Evolutionary conservation across 2,329 filamentous ascomycete species (phyloP), one percentile per base, ranked within the genome.

Genomic region (Alternaria ethzedia): DNA sequence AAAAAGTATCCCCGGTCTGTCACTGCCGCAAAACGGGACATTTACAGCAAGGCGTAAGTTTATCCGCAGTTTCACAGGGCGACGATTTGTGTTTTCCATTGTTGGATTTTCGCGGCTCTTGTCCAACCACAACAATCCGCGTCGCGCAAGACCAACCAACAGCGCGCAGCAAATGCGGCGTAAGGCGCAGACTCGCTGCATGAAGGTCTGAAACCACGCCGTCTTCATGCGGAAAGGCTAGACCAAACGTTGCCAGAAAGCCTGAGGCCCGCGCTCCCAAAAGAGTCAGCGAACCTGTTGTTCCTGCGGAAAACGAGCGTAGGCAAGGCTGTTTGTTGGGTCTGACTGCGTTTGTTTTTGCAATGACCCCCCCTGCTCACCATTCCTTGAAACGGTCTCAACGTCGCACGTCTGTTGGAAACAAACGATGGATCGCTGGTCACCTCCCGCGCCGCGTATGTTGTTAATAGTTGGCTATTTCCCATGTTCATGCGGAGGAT

Each of bases 391-490:
- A 75, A 75, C 74, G 55, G 54, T 61, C 36, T 57, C 66, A 59
- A 64, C 70, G 69, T 74, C 72, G 73, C 74, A 75, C 69, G 61
- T 69, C 50, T 70, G 67, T 67, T 60, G 59, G 65, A 69, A 70
- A 69, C 68, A 63, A 65, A 64, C 51, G 56, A 49, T 47, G 49
- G 43, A 46, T 58, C 43, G 49, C 60, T 60, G 45, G 54, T 58
- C 43, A 61, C 32, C 21, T 56, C 32, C 56, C 55, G 50, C 54
- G 54, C 59, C 54, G 61, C 58, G 59, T 64, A 15, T 63, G 59
- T 58, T 57, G 30, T 61, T 64, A 44, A 64, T 50, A 63, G 43
- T 43, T 28, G 44, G 47, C 17, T 55, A 57, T 63, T 56, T 66
- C 57, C 50, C 43, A 26, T 50, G 10, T 63, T 70, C 47, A 66